A percentile compares a stretch with the other conserved stretches of the same genome.
Evolutionary conservation across 306 rosid genomes (phyloP).

Genomic region (Parietaria judaica): DNA sequence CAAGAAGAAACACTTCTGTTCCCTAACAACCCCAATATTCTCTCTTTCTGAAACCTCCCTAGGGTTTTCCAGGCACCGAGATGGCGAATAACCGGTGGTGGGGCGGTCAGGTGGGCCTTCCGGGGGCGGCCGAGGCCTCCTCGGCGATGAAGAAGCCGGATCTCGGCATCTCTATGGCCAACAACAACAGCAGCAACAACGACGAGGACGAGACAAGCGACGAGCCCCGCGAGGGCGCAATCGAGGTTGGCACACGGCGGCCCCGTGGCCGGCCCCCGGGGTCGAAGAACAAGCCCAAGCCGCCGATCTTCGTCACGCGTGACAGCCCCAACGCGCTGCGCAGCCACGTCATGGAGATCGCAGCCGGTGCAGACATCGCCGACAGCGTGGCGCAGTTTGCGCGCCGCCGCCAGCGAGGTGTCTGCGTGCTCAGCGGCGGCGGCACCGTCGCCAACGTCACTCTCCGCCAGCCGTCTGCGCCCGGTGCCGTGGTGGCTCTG

Average conservation of each 20-base stretch:
- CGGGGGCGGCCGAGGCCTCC: constrained; percentile 35
- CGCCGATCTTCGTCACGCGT: constrained; percentile 65
- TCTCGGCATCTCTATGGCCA: constrained; percentile 65
- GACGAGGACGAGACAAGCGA: constrained; percentile 60
- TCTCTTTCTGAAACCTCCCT: no score
- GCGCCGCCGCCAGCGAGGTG: constrained; percentile 59
- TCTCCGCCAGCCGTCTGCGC: constrained; percentile 53
- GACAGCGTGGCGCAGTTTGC: constrained; percentile 64
- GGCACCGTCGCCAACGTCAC: constrained; percentile 68
- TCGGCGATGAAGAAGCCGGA: constrained; percentile 52
- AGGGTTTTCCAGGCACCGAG: no score
- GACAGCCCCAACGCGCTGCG: constrained; percentile 84
- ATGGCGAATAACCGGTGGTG: constrained; percentile 85
- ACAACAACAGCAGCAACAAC: constrained; percentile 31
- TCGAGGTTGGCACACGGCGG: constrained; percentile 42
- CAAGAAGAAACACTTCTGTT: neutral
- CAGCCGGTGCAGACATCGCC: constrained; percentile 54
- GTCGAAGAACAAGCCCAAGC: constrained; percentile 70
- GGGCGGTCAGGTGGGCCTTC: constrained; percentile 51
- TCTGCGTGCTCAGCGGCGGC: constrained; percentile 54
- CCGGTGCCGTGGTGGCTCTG: constrained; percentile 52
- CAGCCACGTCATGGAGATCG: constrained; percentile 84
- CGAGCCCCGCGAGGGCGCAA: constrained; percentile 64
- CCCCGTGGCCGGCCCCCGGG: constrained; percentile 72
- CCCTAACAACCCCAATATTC: neutral